Conservation (phyloP, 2,329 filamentous ascomycete genomes). For the Hymenoscyphus occultus region DNA sequence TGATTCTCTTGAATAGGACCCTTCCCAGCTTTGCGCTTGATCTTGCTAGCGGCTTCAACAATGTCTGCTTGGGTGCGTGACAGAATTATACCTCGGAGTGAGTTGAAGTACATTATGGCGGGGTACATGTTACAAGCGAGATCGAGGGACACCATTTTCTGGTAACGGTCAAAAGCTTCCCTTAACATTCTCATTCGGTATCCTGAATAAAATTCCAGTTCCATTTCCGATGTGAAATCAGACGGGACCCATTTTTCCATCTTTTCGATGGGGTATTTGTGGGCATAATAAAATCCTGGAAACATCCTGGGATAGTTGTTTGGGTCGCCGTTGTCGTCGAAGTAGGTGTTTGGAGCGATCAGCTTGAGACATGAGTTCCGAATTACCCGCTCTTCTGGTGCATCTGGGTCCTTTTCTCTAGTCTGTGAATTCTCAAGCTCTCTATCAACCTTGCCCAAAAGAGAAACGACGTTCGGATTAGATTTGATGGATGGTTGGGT, state of each 20-base stretch:
- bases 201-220: constrained; percentile 27
- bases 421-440: neutral
- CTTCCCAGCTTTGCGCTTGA: constrained; percentile 25
- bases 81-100: constrained; percentile 21
- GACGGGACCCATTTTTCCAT: constrained; percentile 25
- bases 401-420: constrained; percentile 6
- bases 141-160: neutral
- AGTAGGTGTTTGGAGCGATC: constrained; percentile 5
- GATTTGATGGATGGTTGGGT: neutral
- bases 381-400: constrained; percentile 8
- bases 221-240: constrained; percentile 24
- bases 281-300: constrained; percentile 19
- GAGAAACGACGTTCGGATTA: constrained; percentile 7
- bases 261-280: constrained; percentile 23
- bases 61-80: constrained; percentile 9
- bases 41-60: constrained; percentile 8
- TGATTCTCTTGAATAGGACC: constrained; percentile 25
- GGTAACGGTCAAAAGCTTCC: constrained; percentile 27
- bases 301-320: constrained; percentile 11
- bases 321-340: constrained; percentile 3
- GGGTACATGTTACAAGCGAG: constrained; percentile 14
- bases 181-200: constrained; percentile 35
- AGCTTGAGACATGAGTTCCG: constrained; percentile 6
- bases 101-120: constrained; percentile 18
- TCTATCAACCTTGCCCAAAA: neutral